Evolutionary conservation across 805 yeast species (phyloP), one percentile per base, ranked within the genome.

Genomic region (Ogataea nitratoaversa): DNA sequence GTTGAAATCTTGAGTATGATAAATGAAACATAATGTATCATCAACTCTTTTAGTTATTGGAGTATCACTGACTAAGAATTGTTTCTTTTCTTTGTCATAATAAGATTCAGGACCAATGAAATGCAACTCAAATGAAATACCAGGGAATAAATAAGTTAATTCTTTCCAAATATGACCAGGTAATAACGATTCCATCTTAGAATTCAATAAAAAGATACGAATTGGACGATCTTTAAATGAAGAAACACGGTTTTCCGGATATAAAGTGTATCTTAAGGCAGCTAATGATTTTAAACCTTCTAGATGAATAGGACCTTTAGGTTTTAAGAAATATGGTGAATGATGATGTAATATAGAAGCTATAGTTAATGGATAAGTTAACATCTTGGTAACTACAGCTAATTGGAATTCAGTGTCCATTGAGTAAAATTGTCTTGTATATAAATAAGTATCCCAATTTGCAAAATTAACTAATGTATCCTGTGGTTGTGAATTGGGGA

Each of bases 131-230:
- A 93, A 79, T 44, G 78, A 76, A 43, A 82, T 78, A 38, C 79
- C 79, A 13, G 98, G 97, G 67, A 89, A 84, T 42, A 93, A 66
- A 59, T 78, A 87, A 22, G 87, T 82, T 48, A 93, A 68, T 66
- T 93, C 98, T 62, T 86, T 84, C 99, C 99, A 93, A 33, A 90
- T 91, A 59, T 85, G 95, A 22, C 86, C 85, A 3, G 99, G 99
- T 41, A 93, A 70, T 71, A 88, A 86, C 12, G 96, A 81, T 66
- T 93, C 99, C 52, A 95, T 86, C 50, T 95, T 78, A 5, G 99
- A 86, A 19, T 97, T 97, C 32, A 93, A 68, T 39, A 93, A 76
- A 64, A 93, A 93, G 29, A 93, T 70, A 53, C 99, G 78, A 70
- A 91, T 71, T 20, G 98, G 95, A 53, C 96, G 76, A 52, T 89